Percentiles rank a stretch among this genome's conserved stretches.
These are phyloP conservation scores for Corymbia citriodora DNA, from an alignment of 441 rosid species.

Conservation along the genomic window DNA sequence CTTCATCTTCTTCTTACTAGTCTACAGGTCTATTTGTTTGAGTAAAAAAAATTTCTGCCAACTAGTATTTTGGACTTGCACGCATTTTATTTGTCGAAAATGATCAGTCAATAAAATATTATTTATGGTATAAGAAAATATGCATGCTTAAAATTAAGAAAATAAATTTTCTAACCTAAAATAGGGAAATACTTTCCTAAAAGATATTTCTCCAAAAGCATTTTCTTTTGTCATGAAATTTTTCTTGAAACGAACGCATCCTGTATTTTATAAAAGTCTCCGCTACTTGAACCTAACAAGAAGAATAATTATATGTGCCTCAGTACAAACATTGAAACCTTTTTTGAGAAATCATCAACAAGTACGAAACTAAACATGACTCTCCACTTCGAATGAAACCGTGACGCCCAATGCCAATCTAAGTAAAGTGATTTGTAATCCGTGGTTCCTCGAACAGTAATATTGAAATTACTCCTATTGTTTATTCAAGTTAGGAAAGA, in stretches of 20 bases:
- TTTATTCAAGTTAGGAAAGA: not conserved
- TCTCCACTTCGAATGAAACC: not conserved
- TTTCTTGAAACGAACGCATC: not conserved
- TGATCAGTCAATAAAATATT: not conserved
- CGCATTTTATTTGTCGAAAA: not conserved
- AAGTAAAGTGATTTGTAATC: not conserved
- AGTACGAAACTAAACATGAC: not conserved
- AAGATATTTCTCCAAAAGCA: not conserved
- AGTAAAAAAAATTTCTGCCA: rapidly evolving
- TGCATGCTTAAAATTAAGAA: not conserved
- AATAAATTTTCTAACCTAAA: not conserved
- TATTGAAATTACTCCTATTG: not conserved
- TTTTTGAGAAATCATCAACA: not conserved
- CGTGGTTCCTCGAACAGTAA: not conserved
- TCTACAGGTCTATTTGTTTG: not conserved
- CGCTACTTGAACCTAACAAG: not conserved
- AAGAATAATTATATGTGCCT: not conserved
- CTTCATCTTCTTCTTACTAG: not conserved
- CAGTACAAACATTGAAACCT: rapidly evolving
- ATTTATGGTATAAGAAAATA: not conserved
- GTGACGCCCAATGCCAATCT: not conserved
- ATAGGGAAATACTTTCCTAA: not conserved
- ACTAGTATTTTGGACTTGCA: not conserved
- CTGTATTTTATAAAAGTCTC: not conserved
- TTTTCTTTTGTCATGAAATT: not conserved